phyloP scores from a whole-genome alignment of 495 filamentous ascomycete species.

The Neurospora intermedia region DNA sequence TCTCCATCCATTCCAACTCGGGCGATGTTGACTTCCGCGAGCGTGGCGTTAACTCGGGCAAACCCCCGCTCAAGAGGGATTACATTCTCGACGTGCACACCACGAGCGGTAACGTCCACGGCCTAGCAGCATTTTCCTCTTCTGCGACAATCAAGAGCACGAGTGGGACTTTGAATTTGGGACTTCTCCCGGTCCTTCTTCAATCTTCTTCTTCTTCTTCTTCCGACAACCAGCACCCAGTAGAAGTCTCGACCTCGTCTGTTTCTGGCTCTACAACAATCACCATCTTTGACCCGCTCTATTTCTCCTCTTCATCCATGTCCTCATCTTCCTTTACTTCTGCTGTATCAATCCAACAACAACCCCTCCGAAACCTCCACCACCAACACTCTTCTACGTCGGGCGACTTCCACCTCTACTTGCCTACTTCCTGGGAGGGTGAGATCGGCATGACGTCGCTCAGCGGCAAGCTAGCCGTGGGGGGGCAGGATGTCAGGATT shows the following conservation, averaged over 20 bases:
- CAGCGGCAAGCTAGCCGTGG: slow-evolving; percentile 18
- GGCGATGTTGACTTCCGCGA: slow-evolving; percentile 26
- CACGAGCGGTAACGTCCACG: slow-evolving; percentile 23
- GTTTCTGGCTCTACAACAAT: slow-evolving; percentile 24
- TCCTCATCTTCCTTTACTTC: neutral
- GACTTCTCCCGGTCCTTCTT: slow-evolving; percentile 27
- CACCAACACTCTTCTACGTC: slow-evolving; percentile 24
- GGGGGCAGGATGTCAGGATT: slow-evolving; percentile 25
- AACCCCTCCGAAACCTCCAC: slow-evolving; percentile 16
- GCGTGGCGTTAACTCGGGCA: neutral
- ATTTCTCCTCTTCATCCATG: slow-evolving; percentile 2
- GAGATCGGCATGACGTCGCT: slow-evolving; percentile 17
- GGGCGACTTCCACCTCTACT: slow-evolving; percentile 21
- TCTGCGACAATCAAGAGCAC: slow-evolving; percentile 13
- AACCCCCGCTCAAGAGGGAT: slow-evolving; percentile 16
- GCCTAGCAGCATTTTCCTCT: slow-evolving; percentile 20
- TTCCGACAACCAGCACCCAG: neutral
- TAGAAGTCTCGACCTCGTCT: slow-evolving; percentile 18
- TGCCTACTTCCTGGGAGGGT: slow-evolving; percentile 34
- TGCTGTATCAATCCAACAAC: neutral
- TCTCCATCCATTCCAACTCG: slow-evolving; percentile 24
- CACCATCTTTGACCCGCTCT: slow-evolving; percentile 26
- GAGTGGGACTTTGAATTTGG: slow-evolving; percentile 17
- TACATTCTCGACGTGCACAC: slow-evolving; percentile 31
- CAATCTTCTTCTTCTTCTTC: slow-evolving; percentile 12